Base-by-base conservation (phyloP, 2,329 filamentous ascomycete species). In the Beauveria brongniartii region DNA sequence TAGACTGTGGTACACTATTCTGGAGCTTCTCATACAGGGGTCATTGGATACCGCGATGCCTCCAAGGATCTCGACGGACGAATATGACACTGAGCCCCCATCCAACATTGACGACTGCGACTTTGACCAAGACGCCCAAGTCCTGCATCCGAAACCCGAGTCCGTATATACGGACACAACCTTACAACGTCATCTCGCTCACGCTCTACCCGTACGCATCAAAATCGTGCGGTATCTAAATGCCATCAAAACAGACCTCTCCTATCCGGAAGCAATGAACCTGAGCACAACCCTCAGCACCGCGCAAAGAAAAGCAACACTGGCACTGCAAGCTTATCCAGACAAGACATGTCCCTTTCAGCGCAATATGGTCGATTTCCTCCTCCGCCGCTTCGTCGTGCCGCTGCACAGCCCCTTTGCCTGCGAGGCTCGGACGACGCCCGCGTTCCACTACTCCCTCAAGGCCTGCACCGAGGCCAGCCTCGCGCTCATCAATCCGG, bases 351-450 rank as follows among this genome's bases (percentile, higher is more conserved):
- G 69, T 0, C 28, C 67, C 0, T 80, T 80, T 61, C 75, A 79
- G 46, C 69, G 74, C 2, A 82, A 82, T 61, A 67, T 84, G 5
- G 69, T 82, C 28, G 77, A 83, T 54, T 78, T 80, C 46, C 71
- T 81, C 0, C 72, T 81, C 4, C 79, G 80, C 5, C 80, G 83
- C 16, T 85, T 83, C 65, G 65, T 85, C 2, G 75, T 86, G 16
- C 74, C 77, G 1, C 71, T 87, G 0, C 83, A 87, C 63, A 77
- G 75, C 8, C 72, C 77, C 0, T 83, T 79, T 66, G 75, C 75
- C 43, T 68, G 68, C 43, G 70, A 74, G 62, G 75, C 79, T 10
- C 72, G 68, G 5, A 64, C 66, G 1, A 75, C 82, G 55, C 80
- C 78, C 0, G 62, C 75, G 5, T 84, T 77, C 65, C 74, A 80